Evolutionary conservation across 2,329 filamentous ascomycete species (phyloP).

Genomic region (Phialophora chinensis): DNA sequence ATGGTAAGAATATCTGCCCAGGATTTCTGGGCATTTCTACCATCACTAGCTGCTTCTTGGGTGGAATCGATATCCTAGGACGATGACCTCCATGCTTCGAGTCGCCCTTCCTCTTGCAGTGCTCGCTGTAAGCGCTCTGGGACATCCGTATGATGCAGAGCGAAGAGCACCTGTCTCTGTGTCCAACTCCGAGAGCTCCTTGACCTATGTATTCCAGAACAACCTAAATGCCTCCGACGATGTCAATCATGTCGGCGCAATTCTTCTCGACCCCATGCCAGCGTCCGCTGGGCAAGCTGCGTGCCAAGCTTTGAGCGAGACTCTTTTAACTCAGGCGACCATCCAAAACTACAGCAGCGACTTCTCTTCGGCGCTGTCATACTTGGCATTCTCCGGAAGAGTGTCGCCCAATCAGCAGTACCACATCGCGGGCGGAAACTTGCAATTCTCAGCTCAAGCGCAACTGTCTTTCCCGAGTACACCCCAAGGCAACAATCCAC

Average conservation of each 20-base stretch:
- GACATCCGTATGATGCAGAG: conserved; percentile 15
- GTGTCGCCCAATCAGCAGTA: conserved; percentile 48
- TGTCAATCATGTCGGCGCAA: conserved; percentile 58
- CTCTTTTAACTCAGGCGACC: conserved; percentile 50
- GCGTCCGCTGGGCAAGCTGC: conserved; percentile 49
- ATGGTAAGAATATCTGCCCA: conserved; percentile 23
- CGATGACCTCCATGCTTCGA: conserved; percentile 23
- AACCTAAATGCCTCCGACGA: conserved; percentile 62
- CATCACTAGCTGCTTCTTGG: conserved; percentile 18
- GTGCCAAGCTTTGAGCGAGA: conserved; percentile 57
- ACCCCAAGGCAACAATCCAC: conserved; percentile 40
- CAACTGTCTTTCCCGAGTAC: conserved; percentile 46
- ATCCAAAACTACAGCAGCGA: conserved; percentile 54
- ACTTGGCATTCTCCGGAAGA: conserved; percentile 52
- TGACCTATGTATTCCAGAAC: conserved; percentile 61
- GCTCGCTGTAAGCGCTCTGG: conserved; percentile 6
- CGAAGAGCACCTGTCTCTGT: conserved; percentile 17
- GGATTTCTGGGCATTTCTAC: conserved; percentile 13
- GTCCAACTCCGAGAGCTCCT: conserved; percentile 50
- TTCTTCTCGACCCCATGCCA: conserved; percentile 55
- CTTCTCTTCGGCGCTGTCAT: conserved; percentile 54
- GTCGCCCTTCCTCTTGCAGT: conserved; percentile 16
- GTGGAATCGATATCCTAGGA: conserved; percentile 15
- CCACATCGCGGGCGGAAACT: conserved; percentile 50
- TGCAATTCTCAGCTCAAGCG: conserved; percentile 44